Conservation (phyloP, 192 early-diverging fungal genomes). For the Diversispora eburnea region DNA sequence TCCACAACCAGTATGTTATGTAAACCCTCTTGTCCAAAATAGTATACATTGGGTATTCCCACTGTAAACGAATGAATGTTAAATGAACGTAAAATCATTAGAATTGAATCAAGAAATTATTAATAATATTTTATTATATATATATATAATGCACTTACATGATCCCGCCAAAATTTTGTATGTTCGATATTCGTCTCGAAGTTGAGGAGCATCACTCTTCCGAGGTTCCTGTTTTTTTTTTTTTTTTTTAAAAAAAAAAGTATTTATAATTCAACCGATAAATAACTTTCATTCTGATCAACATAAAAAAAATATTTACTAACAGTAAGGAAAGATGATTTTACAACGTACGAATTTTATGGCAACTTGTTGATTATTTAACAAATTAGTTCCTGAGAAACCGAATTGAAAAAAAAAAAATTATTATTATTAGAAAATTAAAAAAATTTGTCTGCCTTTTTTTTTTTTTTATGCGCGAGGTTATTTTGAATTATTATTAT, state of each 20-base stretch:
- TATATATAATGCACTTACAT: conserved; percentile 33
- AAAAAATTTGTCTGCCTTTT: conserved; percentile 2
- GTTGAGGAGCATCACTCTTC: conserved; percentile 95
- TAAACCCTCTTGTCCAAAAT: conserved; percentile 96
- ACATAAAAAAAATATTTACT: conserved; percentile 21
- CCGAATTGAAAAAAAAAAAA: conserved; percentile 16
- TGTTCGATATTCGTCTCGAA: conserved; percentile 92
- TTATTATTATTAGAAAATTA: conserved; percentile 22
- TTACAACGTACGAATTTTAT: conserved; percentile 77
- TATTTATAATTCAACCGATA: not conserved
- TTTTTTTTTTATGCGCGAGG: no score
- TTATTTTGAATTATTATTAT: no score
- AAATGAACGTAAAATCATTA: conserved; percentile 13
- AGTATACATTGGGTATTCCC: conserved; percentile 88
- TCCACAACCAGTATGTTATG: conserved; percentile 95
- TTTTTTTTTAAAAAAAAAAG: no score
- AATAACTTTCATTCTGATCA: conserved; percentile 9
- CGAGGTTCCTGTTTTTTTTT: conserved; percentile 61
- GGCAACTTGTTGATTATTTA: conserved; percentile 89
- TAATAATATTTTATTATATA: not conserved
- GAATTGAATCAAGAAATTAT: not conserved
- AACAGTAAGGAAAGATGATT: not conserved
- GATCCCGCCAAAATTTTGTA: conserved; percentile 87
- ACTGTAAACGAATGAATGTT: conserved; percentile 35
- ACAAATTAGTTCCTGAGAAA: conserved; percentile 71